Conservation (phyloP, 768 basidiomycete genomes). For the Omphalotus guepiniiformis region DNA sequence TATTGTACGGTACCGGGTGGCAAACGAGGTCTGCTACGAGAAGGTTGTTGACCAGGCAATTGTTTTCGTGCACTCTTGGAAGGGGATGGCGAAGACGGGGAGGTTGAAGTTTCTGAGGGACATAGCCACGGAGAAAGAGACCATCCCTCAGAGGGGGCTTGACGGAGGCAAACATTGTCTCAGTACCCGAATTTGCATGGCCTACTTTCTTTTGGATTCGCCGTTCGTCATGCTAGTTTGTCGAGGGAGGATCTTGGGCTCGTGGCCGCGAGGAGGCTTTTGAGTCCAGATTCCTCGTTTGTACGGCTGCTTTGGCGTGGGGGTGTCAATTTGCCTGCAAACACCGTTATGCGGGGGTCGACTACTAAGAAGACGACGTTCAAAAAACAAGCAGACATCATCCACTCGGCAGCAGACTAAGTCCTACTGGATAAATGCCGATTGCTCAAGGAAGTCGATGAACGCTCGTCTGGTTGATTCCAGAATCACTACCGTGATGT, state of each 20-base stretch:
- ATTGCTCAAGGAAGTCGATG: no score
- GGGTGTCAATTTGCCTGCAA: conserved; percentile 98
- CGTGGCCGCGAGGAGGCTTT: conserved; percentile 96
- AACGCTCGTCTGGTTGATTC: no score
- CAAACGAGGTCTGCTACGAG: conserved; percentile 99
- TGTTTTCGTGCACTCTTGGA: conserved; percentile 97
- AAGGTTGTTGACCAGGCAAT: conserved; percentile 96
- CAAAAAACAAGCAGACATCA: no score
- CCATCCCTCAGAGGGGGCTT: conserved; percentile 89
- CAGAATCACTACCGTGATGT: no score
- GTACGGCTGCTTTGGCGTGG: conserved; percentile 98
- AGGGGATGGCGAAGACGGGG: conserved; percentile 97
- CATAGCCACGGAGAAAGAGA: conserved; percentile 94
- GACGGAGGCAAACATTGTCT: conserved; percentile 77
- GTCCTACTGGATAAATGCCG: no score
- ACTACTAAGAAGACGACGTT: no score
- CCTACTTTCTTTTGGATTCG: conserved; percentile 93
- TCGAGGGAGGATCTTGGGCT: conserved; percentile 82
- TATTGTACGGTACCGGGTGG: conserved; percentile 97
- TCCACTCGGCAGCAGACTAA: no score
- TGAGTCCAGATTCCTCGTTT: conserved; percentile 89
- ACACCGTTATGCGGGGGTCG: conserved; percentile 98
- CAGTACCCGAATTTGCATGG: conserved; percentile 83
- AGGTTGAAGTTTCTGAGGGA: conserved; percentile 92
- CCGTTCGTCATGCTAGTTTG: conserved; percentile 98